A percentile compares a stretch with the other conserved stretches of the same genome.
phyloP scores from a whole-genome alignment of 257 asterid species.

The Fraxinus excelsior region DNA sequence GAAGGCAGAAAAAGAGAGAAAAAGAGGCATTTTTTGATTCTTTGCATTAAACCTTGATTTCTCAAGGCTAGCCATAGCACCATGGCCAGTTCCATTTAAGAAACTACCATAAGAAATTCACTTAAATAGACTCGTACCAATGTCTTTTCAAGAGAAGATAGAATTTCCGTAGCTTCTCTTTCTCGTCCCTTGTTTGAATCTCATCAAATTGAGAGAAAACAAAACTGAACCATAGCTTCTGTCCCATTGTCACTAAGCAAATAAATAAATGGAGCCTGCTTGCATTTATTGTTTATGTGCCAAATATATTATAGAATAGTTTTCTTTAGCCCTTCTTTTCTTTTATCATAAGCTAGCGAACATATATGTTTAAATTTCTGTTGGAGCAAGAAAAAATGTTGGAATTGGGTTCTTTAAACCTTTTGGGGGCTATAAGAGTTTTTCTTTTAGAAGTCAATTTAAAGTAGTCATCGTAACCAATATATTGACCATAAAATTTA shows the following conservation, averaged over 20 bases:
- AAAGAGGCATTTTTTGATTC: not conserved
- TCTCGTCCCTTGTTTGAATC: slow-evolving; percentile 20
- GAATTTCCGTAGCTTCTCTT: slow-evolving; percentile 17
- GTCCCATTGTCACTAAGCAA: slow-evolving; percentile 53
- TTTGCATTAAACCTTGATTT: not conserved
- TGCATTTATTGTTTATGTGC: slow-evolving; percentile 78
- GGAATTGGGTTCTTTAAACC: slow-evolving; percentile 7
- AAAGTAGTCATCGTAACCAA: slow-evolving; percentile 26
- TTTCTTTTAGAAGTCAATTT: slow-evolving; percentile 38
- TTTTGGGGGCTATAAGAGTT: slow-evolving; percentile 32
- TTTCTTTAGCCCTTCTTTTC: slow-evolving; percentile 14
- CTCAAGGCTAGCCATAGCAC: not conserved
- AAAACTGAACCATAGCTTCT: slow-evolving; percentile 41
- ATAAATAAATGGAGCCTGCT: slow-evolving; percentile 52
- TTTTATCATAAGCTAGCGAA: slow-evolving; percentile 22
- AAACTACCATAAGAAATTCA: not conserved
- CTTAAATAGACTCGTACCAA: slow-evolving; percentile 36
- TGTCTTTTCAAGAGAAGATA: slow-evolving; percentile 28
- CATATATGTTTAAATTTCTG: slow-evolving; percentile 11
- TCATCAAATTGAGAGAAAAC: slow-evolving; percentile 40
- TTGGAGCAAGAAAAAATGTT: slow-evolving; percentile 14
- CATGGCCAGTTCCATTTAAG: slow-evolving; percentile 10
- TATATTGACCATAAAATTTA: not conserved
- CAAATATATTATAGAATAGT: slow-evolving; percentile 32
- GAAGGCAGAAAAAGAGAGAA: too few relatives aligned